These are phyloP conservation scores for Carex pumila DNA, from an alignment of 176 grass and related monocot genomes.

Conservation along the genomic window DNA sequence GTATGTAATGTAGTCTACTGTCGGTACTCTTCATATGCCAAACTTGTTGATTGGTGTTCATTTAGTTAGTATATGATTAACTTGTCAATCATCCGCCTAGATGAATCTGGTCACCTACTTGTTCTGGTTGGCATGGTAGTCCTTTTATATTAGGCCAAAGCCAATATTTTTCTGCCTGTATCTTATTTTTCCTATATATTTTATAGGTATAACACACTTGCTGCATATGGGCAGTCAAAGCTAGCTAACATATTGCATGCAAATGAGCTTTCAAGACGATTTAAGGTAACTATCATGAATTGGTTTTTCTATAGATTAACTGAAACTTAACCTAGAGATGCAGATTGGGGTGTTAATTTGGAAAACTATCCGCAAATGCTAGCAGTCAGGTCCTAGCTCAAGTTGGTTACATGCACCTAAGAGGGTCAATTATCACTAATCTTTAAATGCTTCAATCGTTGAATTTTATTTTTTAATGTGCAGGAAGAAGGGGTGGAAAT, in stretches of 20 bases:
- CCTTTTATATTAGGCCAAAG: neutral
- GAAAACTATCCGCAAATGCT: neutral
- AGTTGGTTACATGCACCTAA: neutral
- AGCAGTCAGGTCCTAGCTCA: neutral
- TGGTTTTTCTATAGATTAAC: neutral
- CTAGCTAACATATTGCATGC: slow-evolving; percentile 86
- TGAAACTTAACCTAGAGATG: neutral
- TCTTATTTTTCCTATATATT: slow-evolving; percentile 26
- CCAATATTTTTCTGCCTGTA: neutral
- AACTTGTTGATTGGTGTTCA: neutral
- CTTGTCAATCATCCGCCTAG: neutral
- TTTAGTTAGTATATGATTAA: neutral
- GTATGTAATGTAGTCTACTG: neutral
- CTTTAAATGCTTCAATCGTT: neutral
- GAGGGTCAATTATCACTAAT: neutral
- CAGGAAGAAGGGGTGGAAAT: slow-evolving; percentile 82
- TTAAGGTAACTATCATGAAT: slow-evolving; percentile 39
- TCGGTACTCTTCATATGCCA: neutral
- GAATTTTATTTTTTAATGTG: neutral
- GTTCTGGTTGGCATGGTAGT: no score
- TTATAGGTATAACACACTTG: slow-evolving; percentile 51
- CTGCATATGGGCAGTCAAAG: slow-evolving; percentile 91
- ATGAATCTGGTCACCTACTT: neutral
- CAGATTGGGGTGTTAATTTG: neutral
- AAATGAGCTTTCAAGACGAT: slow-evolving; percentile 75